phyloP scores from a whole-genome alignment of 2,329 filamentous ascomycete genomes.

The Paradendryphiella salina region DNA sequence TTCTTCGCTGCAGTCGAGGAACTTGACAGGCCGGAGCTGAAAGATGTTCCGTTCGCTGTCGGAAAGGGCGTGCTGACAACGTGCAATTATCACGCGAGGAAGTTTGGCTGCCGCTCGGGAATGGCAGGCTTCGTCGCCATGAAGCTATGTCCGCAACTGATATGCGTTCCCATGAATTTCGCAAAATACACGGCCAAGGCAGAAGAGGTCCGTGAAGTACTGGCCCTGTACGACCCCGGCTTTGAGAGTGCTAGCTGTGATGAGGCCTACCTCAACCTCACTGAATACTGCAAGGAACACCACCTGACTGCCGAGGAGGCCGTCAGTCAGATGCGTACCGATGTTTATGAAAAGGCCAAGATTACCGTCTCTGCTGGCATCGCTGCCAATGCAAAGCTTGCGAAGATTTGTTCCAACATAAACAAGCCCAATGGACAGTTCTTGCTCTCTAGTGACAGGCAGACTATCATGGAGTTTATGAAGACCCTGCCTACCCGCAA shows the following conservation, averaged over 20 bases:
- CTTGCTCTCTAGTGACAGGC: slow-evolving; percentile 69
- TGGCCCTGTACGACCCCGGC: slow-evolving; percentile 83
- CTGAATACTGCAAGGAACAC: slow-evolving; percentile 74
- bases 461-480: slow-evolving; percentile 84
- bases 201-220: slow-evolving; percentile 77
- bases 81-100: slow-evolving; percentile 86
- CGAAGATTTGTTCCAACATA: slow-evolving; percentile 92
- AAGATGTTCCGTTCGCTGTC: slow-evolving; percentile 86
- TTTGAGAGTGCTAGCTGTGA: slow-evolving; percentile 96
- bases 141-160: slow-evolving; percentile 85
- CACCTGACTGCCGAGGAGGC: slow-evolving; percentile 70
- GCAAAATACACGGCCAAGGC: slow-evolving; percentile 91
- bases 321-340: slow-evolving; percentile 74
- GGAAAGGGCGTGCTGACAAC: slow-evolving; percentile 72
- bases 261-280: slow-evolving; percentile 95
- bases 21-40: slow-evolving; percentile 74
- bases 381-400: slow-evolving; percentile 87
- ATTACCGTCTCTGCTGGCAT: slow-evolving; percentile 95
- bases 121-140: slow-evolving; percentile 97
- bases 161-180: slow-evolving; percentile 83
- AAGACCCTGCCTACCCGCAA: slow-evolving; percentile 79
- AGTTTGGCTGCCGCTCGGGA: slow-evolving; percentile 87
- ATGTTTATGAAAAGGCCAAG: slow-evolving; percentile 74
- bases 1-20: slow-evolving; percentile 95
- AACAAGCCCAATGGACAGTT: slow-evolving; percentile 98